Evolutionary conservation across 2,329 filamentous ascomycete genomes (phyloP), one percentile per base, ranked within the genome.

Genomic region (Xylaria sp.): DNA sequence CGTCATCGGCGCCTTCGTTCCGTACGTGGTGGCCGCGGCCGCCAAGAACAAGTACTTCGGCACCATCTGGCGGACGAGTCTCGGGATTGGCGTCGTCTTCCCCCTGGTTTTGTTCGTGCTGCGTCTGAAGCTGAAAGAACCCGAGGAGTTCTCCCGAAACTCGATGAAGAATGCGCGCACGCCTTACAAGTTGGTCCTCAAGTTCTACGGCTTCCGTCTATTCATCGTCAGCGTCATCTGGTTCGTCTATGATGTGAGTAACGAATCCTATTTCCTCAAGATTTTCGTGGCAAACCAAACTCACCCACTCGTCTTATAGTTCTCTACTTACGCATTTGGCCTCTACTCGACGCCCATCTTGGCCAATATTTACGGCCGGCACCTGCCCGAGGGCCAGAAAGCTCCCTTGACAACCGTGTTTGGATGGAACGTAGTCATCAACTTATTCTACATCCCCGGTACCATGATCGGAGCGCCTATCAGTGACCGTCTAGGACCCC

Each of bases 371-470:
- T 87, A 89, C 43, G 85, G 86, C 9, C 72, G 81, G 0, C n/a
- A n/a, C n/a, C n/a, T n/a, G n/a, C 70, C 28, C 17, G 28, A 35
- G 3, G 46, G 86, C 9, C 72, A 81, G 0, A 70, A 74, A 4
- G 82, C 86, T 0, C 84, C 89, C 0, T 79, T 97, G 1, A 94
- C 92, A 72, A 90, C 90, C 65, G 80, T 88, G 11, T 94, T 97
- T 64, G 94, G 92, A 42, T 97, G 92, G 92, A 93, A 92, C 73
- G 92, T 90, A 0, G 84, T 97, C 43, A 87, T 96, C 79, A 96
- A 95, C 75, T 80, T 92, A 65, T 97, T 97, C 77, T 96, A 96
- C 76, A 84, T 96, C 51, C 93, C 92, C 0, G 94, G 94, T 1
- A 91, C 92, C 23, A 81, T 94, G 55, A 77, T 90, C 3, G 94